These are phyloP conservation scores for Lepiota venenata DNA, from an alignment of 768 basidiomycete genomes.

Conservation along the genomic window DNA sequence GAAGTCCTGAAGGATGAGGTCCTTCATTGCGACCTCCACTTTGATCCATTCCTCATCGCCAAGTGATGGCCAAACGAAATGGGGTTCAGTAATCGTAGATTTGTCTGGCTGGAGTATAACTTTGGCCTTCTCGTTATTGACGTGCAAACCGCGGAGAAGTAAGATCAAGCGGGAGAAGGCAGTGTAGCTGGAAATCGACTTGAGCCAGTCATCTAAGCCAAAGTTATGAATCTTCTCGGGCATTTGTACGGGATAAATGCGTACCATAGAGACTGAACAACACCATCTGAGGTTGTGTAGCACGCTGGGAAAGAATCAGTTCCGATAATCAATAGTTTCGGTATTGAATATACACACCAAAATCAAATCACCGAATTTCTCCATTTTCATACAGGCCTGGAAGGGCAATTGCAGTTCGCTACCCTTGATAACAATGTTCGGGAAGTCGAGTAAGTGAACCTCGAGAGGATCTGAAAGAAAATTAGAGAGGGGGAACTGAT, in stretches of 20 bases:
- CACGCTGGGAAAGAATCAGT: slow-evolving; percentile 50
- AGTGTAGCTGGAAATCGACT: slow-evolving; percentile 98
- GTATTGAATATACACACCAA: slow-evolving; percentile 41
- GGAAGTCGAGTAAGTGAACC: slow-evolving; percentile 99
- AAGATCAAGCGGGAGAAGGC: slow-evolving; percentile 98
- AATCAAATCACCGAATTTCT: slow-evolving; percentile 99
- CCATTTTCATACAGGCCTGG: slow-evolving; percentile 99
- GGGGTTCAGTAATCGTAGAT: slow-evolving; percentile 93
- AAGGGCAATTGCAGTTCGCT: slow-evolving; percentile 97
- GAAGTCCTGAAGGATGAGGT: slow-evolving; percentile 94
- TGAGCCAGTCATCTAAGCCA: slow-evolving; percentile 89
- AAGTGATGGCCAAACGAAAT: slow-evolving; percentile 96
- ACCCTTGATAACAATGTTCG: slow-evolving; percentile 99
- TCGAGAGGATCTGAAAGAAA: slow-evolving; percentile 74
- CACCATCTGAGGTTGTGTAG: slow-evolving; percentile 99
- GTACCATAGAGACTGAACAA: slow-evolving; percentile 92
- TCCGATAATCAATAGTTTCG: neutral
- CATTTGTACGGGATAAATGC: slow-evolving; percentile 11
- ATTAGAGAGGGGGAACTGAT: neutral
- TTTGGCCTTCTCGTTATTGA: slow-evolving; percentile 99
- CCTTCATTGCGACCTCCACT: slow-evolving; percentile 98
- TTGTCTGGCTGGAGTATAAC: slow-evolving; percentile 97
- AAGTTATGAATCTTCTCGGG: neutral
- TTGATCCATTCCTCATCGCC: slow-evolving; percentile 98
- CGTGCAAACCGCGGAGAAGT: slow-evolving; percentile 94